Evolutionary conservation across 1,284 basidiomycete genomes (phyloP).

Genomic region (Lentinula novae-zelandiae): DNA sequence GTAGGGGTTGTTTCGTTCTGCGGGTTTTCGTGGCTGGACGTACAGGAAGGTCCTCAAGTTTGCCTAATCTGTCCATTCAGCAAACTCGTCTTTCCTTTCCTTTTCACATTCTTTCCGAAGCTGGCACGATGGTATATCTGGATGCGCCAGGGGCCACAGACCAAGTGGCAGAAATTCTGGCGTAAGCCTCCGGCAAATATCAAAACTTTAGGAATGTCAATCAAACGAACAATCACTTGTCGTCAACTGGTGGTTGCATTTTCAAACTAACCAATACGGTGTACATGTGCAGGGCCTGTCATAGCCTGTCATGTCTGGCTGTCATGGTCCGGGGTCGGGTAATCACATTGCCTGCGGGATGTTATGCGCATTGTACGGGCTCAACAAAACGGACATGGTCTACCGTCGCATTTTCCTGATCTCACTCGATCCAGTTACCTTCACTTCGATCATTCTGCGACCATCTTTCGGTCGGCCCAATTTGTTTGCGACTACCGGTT

Average conservation of each 20-base stretch:
- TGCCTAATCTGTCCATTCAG: neutral
- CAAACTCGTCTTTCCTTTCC: neutral
- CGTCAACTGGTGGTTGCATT: neutral
- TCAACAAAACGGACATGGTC: neutral
- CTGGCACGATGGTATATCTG: neutral
- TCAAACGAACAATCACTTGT: neutral
- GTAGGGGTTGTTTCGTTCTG: neutral
- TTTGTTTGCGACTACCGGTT: neutral
- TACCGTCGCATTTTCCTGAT: neutral
- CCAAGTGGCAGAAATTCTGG: neutral
- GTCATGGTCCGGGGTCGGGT: neutral
- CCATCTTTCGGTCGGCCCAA: neutral
- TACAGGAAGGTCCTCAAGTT: neutral
- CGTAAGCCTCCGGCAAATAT: neutral
- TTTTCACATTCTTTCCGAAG: neutral
- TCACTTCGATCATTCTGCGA: neutral
- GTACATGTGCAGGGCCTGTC: neutral
- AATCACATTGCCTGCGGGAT: neutral
- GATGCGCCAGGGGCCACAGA: neutral
- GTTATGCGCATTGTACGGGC: neutral
- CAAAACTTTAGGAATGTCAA: neutral
- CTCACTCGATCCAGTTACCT: neutral
- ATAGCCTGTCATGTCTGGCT: slow-evolving; percentile 5
- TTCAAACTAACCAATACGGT: neutral
- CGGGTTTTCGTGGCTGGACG: neutral